Evolutionary conservation across 2,329 filamentous ascomycete species (phyloP), one percentile per base, ranked within the genome.

Genomic region (Fusarium compactum): DNA sequence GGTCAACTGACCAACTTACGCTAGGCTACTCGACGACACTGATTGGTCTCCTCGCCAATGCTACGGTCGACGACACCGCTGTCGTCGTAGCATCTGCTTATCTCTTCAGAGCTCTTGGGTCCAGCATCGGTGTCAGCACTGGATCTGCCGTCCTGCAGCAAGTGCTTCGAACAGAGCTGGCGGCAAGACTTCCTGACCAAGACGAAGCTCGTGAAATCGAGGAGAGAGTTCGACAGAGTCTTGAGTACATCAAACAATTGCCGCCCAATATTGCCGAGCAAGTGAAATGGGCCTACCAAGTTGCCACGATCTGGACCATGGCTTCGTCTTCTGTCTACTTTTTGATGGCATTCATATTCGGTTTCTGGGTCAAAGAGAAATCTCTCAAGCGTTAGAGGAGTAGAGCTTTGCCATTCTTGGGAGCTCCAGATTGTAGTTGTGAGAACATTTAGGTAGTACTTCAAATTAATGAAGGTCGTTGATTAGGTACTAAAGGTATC

Each of bases 31-130:
- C 62, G 18, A 91, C 90, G 0, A 90, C 90, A 1, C 85, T 95
- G 34, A 89, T 94, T 48, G 91, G 86, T 3, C 83, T 94, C 40
- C 88, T 95, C 68, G 89, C 92, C 32, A 93, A 94, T 75, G 87
- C 90, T 0, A 81, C 86, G 2, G 82, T 84, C 5, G 84, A 88
- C 45, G 92, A 95, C 70, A 89, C 92, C 66, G 92, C 93, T 3
- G 87, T 95, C 2, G 91, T 90, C 6, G 92, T 92, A 18, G 92
- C 93, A 10, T 94, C 91, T 78, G 92, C 90, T 22, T 95, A 95
- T 79, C 87, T 95, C 25, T 95, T 95, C 83, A 89, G 92, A 41
- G 91, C 90, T 2, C 83, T 95, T 1, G 93, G 92, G n/a, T 85
- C 92, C n/a, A 91, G 91, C 9, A 82, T 94, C 59, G 92, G 92